Base-by-base conservation (phyloP, 805 yeast species). In the Zygosaccharomyces bisporus region DNA sequence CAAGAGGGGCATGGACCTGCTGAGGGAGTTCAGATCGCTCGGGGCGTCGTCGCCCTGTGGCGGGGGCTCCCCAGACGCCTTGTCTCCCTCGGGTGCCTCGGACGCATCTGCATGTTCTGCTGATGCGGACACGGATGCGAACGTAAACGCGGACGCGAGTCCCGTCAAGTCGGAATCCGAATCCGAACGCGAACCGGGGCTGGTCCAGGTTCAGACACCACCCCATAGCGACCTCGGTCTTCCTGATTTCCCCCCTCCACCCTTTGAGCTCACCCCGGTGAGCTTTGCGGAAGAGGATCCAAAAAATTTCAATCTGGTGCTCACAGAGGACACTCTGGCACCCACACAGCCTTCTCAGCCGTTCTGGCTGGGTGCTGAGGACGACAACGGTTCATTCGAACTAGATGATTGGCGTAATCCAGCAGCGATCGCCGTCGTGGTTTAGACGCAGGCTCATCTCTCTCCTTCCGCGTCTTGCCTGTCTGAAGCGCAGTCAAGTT, bases 371-470 rank as follows among this genome's bases (percentile, higher is more conserved):
- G 34, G 44, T 14, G 34, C 39, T 19, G 46, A 32, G 35, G 51
- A 44, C 32, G 45, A 38, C 29, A 67, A 63, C 52, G 57, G 57
- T 56, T 62, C 64, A 47, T 59, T 55, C 54, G 69, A 54, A 44
- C 61, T 66, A 57, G 70, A 64, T 60, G 68, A 66, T 67, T 67
- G 68, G 72, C 71, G 72, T 66, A 66, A 68, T 68, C 71, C 72
- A 68, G 72, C 63, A 61, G 72, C 55, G 72, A 66, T 68, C 64
- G 63, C 70, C 42, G 27, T 39, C 21, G 36, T 14, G 36, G 21
- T 33, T 19, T 20, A 19, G 24, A 18, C 24, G 24, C 24, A 33
- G 36, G 30, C 32, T 37, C 40, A 37, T 37, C 29, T 35, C 40
- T 37, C 21, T 17, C 40, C 40, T 37, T 37, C 40, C 40, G 14